Conservation (phyloP, 2,329 filamentous ascomycete genomes). For the Fusarium ambrosium region DNA sequence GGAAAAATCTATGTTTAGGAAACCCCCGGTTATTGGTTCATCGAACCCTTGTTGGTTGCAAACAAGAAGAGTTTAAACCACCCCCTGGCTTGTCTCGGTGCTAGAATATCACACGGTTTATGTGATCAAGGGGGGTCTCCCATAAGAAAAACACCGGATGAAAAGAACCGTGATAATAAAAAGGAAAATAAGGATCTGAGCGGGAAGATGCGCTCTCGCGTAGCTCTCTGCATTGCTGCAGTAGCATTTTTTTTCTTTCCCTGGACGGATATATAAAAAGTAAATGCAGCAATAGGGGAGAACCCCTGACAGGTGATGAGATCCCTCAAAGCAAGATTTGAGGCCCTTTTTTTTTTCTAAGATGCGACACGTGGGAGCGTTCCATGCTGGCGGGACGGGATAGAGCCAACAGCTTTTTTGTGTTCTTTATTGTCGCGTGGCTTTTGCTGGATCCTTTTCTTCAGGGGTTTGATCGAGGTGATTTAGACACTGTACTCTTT, state of each 20-base stretch:
- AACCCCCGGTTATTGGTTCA: not conserved
- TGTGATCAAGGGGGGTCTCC: not conserved
- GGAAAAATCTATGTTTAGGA: constrained; percentile 2
- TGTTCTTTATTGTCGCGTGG: not conserved
- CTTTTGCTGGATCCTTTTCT: not conserved
- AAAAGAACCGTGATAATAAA: not conserved
- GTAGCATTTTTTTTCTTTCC: not conserved
- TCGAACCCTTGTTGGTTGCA: not conserved
- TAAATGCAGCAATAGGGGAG: not conserved
- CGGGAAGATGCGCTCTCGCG: constrained; percentile 11
- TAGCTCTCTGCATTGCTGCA: constrained; percentile 10
- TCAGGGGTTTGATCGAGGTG: not conserved
- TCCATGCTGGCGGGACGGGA: constrained; percentile 36
- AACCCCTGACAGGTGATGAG: constrained; percentile 7
- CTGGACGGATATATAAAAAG: not conserved
- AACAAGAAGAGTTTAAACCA: not conserved
- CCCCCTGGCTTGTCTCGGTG: not conserved
- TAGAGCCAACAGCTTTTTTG: constrained; percentile 25
- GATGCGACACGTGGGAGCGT: constrained; percentile 36
- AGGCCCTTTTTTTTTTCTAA: constrained; percentile 4
- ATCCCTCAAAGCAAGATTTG: constrained; percentile 17
- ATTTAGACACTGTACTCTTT: not conserved
- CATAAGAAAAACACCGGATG: not conserved
- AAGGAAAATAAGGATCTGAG: constrained; percentile 8
- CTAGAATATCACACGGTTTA: constrained; percentile 6